Evolutionary conservation across 148 eudicot species (phyloP), one percentile per base, ranked within the genome.

Genomic region (Fagopyrum tataricum): DNA sequence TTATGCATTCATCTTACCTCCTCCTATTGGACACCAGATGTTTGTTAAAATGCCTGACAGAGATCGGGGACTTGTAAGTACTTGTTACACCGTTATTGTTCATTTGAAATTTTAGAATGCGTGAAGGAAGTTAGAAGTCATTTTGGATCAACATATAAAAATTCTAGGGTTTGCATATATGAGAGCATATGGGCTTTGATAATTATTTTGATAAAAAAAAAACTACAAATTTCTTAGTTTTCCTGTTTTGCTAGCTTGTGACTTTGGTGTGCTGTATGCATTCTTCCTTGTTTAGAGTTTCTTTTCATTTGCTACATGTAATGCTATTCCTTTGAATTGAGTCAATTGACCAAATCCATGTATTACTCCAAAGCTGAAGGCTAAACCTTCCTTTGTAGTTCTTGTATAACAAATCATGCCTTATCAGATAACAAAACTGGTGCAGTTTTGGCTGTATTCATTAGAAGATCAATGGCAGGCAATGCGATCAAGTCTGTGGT

Each of bases 401-500:
- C 37, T 31, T 31, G 37, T 31, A 0, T 31, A 31, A 31, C 37
- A 31, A 31, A 31, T 31, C 0, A 31, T 31, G 37, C 37, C 37
- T 31, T 31, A 31, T 31, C 37, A 31, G 37, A 31, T 31, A 31
- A 31, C 37, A 31, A 31, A 31, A 31, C 37, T 31, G 37, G 37
- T 31, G 37, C 1, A 31, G 1, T 31, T 31, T 31, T 31, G 37
- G 37, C 37, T 31, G 37, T 2, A 31, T 31, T 31, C 15, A 24
- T 31, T 62, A 26, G 43, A 62, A 62, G 7, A 31, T 21, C 62
- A 43, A 93, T 91, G 97, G 88, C 93, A 55, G 86, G 85, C 72
- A 94, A 93, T 73, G 89, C 84, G 15, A 87, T 76, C 17, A 90
- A 89, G 76, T 77, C 84, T n/a, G 81, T 80, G 48, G 88, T 86